Evolutionary conservation across 164 flowering plant genomes (phyloP).

Genomic region (Tetracentron sinense): DNA sequence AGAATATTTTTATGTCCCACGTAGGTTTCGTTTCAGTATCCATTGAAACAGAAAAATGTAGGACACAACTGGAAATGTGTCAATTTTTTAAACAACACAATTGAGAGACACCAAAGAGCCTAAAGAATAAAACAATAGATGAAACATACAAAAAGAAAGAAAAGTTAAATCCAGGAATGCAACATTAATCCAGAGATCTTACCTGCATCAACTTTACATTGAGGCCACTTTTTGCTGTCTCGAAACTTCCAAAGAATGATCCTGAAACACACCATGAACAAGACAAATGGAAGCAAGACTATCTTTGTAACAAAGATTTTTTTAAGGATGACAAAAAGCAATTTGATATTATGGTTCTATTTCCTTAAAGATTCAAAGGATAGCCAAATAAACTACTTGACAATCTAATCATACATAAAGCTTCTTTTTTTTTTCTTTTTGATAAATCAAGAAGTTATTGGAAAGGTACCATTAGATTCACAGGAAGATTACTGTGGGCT

Average conservation of each 20-base stretch:
- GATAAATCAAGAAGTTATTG: not conserved
- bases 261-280: slow-evolving; percentile 42
- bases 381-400: slow-evolving; percentile 1
- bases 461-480: not conserved
- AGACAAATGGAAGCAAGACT: slow-evolving; percentile 3
- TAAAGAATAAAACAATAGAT: not conserved
- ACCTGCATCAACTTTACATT: slow-evolving; percentile 92
- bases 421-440: not conserved
- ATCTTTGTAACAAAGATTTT: not conserved
- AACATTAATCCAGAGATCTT: slow-evolving; percentile 10
- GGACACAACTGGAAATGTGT: no score
- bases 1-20: no score
- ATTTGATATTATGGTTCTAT: not conserved
- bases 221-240: slow-evolving; percentile 56
- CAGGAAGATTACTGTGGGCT: not conserved
- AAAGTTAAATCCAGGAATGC: not conserved
- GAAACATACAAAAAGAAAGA: not conserved
- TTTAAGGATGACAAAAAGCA: not conserved
- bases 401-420: not conserved
- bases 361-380: not conserved
- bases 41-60: no score
- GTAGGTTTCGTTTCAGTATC: no score
- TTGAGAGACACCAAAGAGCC: not conserved
- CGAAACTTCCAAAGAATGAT: slow-evolving; percentile 70
- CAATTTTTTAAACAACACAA: slow-evolving; percentile 8